These are phyloP conservation scores for Podospora pseudopauciseta DNA, from an alignment of 495 filamentous ascomycete species.

Conservation along the genomic window DNA sequence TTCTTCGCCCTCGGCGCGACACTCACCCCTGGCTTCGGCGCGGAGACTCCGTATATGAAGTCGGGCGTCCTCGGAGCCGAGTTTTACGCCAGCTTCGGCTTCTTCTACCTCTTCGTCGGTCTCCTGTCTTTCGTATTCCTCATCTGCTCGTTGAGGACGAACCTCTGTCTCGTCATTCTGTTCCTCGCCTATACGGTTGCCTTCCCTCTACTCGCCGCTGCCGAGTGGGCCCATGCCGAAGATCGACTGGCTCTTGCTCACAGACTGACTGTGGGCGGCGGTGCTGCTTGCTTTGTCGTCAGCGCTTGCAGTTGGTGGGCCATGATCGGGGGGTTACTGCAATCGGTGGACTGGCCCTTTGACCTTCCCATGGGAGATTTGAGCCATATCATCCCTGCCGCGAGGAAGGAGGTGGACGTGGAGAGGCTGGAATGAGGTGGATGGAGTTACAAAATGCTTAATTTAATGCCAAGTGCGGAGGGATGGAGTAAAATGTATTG, in stretches of 20 bases:
- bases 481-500: not conserved
- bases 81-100: slow-evolving; percentile 7
- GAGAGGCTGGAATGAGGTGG: not conserved
- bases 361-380: slow-evolving; percentile 17
- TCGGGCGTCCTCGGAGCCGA: slow-evolving; percentile 13
- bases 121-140: slow-evolving; percentile 19
- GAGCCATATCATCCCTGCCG: slow-evolving; percentile 6
- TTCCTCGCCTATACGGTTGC: slow-evolving; percentile 20
- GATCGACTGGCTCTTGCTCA: slow-evolving; percentile 11
- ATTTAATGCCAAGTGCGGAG: not conserved
- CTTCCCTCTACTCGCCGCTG: slow-evolving; percentile 18
- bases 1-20: slow-evolving; percentile 21
- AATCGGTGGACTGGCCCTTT: slow-evolving; percentile 16
- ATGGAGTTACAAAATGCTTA: not conserved
- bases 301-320: slow-evolving; percentile 20
- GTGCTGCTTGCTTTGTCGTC: slow-evolving; percentile 18
- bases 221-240: slow-evolving; percentile 18
- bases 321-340: slow-evolving; percentile 15
- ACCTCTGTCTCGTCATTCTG: slow-evolving; percentile 16
- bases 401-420: not conserved
- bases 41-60: slow-evolving; percentile 9
- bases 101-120: slow-evolving; percentile 21
- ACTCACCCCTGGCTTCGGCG: slow-evolving; percentile 17
- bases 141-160: slow-evolving; percentile 17
- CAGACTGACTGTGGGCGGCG: slow-evolving; percentile 13